These are phyloP conservation scores for Carallia brachiata DNA, from an alignment of 345 rosid genomes.

Conservation along the genomic window DNA sequence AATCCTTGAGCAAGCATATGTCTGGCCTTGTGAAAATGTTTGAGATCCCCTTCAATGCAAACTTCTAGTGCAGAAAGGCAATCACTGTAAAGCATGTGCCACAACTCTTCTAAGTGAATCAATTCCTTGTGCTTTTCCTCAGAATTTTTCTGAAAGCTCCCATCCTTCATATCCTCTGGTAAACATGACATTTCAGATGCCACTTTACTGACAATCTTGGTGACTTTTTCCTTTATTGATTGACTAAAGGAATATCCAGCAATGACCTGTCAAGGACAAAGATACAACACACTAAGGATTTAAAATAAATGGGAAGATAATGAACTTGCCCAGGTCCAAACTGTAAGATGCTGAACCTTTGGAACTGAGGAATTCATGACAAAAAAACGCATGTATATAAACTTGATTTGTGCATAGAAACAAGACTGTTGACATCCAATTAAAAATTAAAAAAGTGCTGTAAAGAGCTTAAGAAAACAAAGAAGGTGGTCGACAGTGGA, in stretches of 20 bases:
- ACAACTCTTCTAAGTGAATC: slow-evolving; percentile 55
- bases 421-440: neutral
- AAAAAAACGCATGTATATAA: neutral
- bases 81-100: slow-evolving; percentile 86
- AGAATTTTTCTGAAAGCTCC: slow-evolving; percentile 34
- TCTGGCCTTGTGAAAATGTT: slow-evolving; percentile 98
- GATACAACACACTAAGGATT: slow-evolving; percentile 13
- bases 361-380: neutral
- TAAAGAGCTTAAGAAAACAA: neutral
- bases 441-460: neutral
- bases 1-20: slow-evolving; percentile 91
- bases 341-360: slow-evolving; percentile 4
- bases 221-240: slow-evolving; percentile 58
- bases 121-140: slow-evolving; percentile 43
- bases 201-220: slow-evolving; percentile 43
- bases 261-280: slow-evolving; percentile 50
- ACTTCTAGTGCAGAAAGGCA: slow-evolving; percentile 82
- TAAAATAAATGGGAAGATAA: slow-evolving; percentile 6
- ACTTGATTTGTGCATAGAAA: neutral
- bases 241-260: slow-evolving; percentile 56
- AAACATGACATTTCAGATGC: slow-evolving; percentile 41
- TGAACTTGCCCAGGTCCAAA: slow-evolving; percentile 3
- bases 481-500: neutral
- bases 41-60: slow-evolving; percentile 93
- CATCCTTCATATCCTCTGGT: slow-evolving; percentile 39